These are phyloP conservation scores for Heterobasidion occidentale DNA, from an alignment of 1,284 basidiomycete species.

Conservation along the genomic window DNA sequence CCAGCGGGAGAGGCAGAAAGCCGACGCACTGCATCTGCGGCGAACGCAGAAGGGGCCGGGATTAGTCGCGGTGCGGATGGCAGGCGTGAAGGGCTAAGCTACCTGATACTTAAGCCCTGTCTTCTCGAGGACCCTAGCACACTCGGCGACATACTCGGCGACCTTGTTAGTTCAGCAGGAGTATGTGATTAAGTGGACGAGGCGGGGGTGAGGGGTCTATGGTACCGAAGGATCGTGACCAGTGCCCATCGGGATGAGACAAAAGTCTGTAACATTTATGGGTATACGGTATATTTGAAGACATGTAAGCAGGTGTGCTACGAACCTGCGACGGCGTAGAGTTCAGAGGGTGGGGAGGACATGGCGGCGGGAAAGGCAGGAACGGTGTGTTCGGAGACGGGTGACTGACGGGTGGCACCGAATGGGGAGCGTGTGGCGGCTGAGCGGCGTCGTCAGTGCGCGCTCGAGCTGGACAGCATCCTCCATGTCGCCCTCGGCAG, in stretches of 20 bases:
- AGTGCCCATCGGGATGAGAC: slow-evolving; percentile 76
- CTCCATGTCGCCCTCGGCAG: slow-evolving; percentile 38
- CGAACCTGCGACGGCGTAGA: neutral
- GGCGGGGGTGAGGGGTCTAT: neutral
- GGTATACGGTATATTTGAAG: no score
- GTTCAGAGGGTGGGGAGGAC: neutral
- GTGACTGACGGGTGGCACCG: neutral
- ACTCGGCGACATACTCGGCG: slow-evolving; percentile 69
- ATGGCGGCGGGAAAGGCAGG: neutral
- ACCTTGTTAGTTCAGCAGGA: slow-evolving; percentile 29
- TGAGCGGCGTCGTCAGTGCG: no score
- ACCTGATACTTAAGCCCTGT: slow-evolving; percentile 80
- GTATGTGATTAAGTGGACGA: no score
- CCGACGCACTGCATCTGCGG: slow-evolving; percentile 64
- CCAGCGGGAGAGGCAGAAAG: neutral
- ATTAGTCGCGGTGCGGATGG: slow-evolving; percentile 1
- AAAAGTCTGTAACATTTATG: slow-evolving; percentile 52
- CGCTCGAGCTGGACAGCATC: neutral
- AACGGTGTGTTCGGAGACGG: neutral
- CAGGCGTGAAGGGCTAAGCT: slow-evolving; percentile 11
- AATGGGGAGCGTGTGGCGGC: no score
- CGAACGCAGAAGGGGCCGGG: neutral
- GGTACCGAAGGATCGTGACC: slow-evolving; percentile 55
- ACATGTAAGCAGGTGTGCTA: no score
- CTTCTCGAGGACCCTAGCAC: slow-evolving; percentile 73